These are phyloP conservation scores for Trametes gibbosa DNA, from an alignment of 768 basidiomycete genomes.

Conservation along the genomic window DNA sequence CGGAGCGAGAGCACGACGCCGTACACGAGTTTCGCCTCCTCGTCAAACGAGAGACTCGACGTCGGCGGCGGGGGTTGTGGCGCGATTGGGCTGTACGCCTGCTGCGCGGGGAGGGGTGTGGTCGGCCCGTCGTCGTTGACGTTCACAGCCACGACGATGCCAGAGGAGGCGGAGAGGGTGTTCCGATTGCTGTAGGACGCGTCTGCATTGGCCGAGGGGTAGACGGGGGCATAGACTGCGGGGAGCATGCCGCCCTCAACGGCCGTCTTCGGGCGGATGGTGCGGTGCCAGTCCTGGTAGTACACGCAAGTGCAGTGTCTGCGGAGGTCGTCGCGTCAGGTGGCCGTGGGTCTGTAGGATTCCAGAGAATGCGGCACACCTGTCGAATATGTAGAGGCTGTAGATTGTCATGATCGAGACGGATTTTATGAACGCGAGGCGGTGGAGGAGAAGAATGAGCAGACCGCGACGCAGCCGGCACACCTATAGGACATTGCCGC, in stretches of 20 bases:
- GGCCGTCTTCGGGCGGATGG: constrained; percentile 69
- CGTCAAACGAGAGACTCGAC: constrained; percentile 84
- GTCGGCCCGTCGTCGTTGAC: constrained; percentile 36
- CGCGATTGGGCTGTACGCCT: constrained; percentile 30
- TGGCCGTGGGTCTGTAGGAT: neutral
- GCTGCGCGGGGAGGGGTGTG: constrained; percentile 18
- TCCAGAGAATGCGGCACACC: constrained; percentile 41
- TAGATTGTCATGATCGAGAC: constrained; percentile 70
- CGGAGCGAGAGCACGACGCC: constrained; percentile 88
- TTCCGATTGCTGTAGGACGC: constrained; percentile 39
- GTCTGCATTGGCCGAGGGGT: constrained; percentile 35
- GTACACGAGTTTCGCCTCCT: constrained; percentile 96
- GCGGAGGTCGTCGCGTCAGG: constrained; percentile 3
- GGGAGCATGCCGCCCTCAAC: constrained; percentile 71
- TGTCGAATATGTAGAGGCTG: constrained; percentile 92
- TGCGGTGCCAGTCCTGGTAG: constrained; percentile 94
- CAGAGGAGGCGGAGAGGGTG: constrained; percentile 61
- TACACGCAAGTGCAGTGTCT: constrained; percentile 93
- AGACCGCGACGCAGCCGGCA: too few species aligned
- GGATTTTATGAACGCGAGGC: too few species aligned
- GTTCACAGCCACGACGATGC: constrained; percentile 63
- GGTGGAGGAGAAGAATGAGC: neutral
- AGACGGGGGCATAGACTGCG: constrained; percentile 74
- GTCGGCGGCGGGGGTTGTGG: constrained; percentile 40
- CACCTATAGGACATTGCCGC: too few species aligned